Evolutionary conservation across 2,329 filamentous ascomycete species (phyloP).

Genomic region (Aphanoascus verrucosus): DNA sequence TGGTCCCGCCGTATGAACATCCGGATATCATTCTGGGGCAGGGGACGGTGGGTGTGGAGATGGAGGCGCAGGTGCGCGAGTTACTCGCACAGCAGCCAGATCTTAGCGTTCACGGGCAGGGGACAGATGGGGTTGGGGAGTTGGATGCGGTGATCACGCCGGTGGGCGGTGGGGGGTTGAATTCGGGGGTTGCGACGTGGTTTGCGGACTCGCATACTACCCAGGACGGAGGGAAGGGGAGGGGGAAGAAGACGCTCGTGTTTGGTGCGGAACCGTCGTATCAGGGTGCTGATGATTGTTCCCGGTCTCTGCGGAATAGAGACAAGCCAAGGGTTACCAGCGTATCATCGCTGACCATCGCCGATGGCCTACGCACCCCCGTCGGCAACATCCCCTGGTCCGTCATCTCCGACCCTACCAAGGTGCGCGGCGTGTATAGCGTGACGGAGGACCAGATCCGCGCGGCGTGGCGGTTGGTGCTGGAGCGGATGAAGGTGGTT

Average conservation of each 20-base stretch:
- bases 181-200: constrained; percentile 70
- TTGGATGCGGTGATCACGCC: constrained; percentile 70
- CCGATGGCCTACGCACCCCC: constrained; percentile 78
- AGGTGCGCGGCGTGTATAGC: constrained; percentile 59
- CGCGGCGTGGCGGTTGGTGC: constrained; percentile 61
- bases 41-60: constrained; percentile 76
- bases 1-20: constrained; percentile 88
- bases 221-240: constrained; percentile 33
- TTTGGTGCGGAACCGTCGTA: constrained; percentile 81
- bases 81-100: constrained; percentile 35
- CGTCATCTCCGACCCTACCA: constrained; percentile 59
- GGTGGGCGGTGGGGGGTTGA: constrained; percentile 78
- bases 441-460: constrained; percentile 77
- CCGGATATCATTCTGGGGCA: constrained; percentile 85
- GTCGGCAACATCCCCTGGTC: constrained; percentile 66
- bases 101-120: constrained; percentile 20
- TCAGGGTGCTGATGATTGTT: constrained; percentile 73
- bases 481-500: constrained; percentile 82
- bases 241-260: constrained; percentile 52
- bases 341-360: constrained; percentile 71
- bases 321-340: constrained; percentile 53
- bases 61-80: constrained; percentile 60
- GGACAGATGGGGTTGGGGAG: constrained; percentile 2
- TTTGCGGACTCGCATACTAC: constrained; percentile 29
- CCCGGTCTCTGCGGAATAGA: constrained; percentile 57